Conservation (phyloP, 2,329 filamentous ascomycete genomes). For the Trichoderma afroharzianum region DNA sequence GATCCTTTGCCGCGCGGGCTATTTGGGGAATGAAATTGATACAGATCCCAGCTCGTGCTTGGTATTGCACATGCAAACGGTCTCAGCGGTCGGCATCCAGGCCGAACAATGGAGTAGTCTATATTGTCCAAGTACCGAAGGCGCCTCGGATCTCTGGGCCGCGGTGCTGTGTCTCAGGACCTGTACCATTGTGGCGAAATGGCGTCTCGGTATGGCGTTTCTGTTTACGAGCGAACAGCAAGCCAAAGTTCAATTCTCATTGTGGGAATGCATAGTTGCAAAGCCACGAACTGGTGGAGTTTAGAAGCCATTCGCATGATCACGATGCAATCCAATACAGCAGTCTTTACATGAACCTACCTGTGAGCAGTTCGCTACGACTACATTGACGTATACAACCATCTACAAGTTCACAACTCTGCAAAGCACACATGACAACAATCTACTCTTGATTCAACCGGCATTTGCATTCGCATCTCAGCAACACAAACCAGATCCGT, state of each 20-base stretch:
- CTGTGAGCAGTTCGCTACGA: neutral
- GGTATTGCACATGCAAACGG: neutral
- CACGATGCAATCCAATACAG: neutral
- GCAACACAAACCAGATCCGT: neutral
- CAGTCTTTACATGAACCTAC: neutral
- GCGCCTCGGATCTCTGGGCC: neutral
- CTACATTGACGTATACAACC: neutral
- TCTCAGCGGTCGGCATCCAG: neutral
- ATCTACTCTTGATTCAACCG: neutral
- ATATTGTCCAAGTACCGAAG: neutral
- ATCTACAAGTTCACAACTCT: neutral
- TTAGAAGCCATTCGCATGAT: neutral
- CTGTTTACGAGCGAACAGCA: neutral
- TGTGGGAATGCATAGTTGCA: neutral
- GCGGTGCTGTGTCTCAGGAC: neutral
- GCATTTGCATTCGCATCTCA: neutral
- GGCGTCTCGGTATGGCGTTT: neutral
- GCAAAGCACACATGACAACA: neutral
- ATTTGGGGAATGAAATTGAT: neutral
- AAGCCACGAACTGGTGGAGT: neutral
- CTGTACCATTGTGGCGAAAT: neutral
- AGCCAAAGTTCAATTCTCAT: neutral
- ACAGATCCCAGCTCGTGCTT: neutral
- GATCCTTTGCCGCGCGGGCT: neutral
- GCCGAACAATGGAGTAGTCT: neutral